Evolutionary conservation across 176 grass and related monocot genomes (phyloP), one percentile per base, ranked within the genome.

Genomic region (Carex scoparia): DNA sequence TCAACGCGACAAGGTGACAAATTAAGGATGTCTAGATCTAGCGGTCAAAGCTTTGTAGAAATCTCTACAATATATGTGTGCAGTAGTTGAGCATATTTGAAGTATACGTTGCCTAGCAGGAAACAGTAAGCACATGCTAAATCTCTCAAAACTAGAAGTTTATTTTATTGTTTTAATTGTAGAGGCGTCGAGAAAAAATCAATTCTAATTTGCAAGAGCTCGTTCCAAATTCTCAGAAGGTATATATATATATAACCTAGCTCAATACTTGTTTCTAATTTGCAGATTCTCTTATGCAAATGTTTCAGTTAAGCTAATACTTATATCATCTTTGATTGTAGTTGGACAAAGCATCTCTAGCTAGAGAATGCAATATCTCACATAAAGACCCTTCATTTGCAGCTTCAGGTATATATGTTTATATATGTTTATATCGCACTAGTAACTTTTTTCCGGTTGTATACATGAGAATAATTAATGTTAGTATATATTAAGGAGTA

Each of bases 141-240:
- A 31, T 70, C 10, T 68, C 0, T 68, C 31, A 68, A 0, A 40
- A 37, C 15, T 73, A 13, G 10, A 16, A 38, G 23, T 5, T 73
- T 40, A 40, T 73, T 10, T n/a, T 19, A n/a, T 64, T 64, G 7
- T 64, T 46, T 60, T 19, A 42, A 42, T 40, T 40, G 10, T 64
- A 81, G 79, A 81, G 60, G 32, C 79, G 79, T n/a, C 58, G 79
- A 38, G 58, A 81, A 3, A 81, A 64, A 62, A 81, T 81, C 15
- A 42, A 46, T 37, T 18, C 55, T 1, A 81, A 62, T 5, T 46
- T 81, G 56, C 57, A 23, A 81, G 35, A 44, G 56, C 15, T 81
- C 15, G 42, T 81, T 31, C 79, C 79, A 23, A 81, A 81, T 61
- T 64, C 79, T 40, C 16, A 81, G 7, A 81, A 81, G 79, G 79